These are phyloP conservation scores for Zygnema cylindricum DNA, from an alignment of 139 green algal genomes.

Conservation along the genomic window DNA sequence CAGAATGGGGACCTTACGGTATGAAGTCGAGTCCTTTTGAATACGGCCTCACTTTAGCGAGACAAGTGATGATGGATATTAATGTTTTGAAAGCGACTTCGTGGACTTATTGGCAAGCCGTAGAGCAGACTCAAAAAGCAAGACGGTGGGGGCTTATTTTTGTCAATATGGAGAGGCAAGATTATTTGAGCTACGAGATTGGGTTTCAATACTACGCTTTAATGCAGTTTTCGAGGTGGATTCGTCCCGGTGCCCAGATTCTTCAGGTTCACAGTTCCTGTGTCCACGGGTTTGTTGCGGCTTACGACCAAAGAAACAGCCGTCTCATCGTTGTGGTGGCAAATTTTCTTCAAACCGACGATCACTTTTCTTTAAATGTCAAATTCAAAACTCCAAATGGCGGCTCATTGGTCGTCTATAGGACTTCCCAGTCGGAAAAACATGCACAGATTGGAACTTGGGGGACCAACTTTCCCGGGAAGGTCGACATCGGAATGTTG, in stretches of 20 bases:
- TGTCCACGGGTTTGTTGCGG: not conserved
- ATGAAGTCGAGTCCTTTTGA: not conserved
- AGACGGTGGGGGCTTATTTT: slow-evolving; percentile 6
- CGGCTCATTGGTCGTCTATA: not conserved
- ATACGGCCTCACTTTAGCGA: slow-evolving; percentile 43
- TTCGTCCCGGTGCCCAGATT: not conserved
- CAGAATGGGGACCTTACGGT: slow-evolving; percentile 55
- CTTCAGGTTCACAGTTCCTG: slow-evolving; percentile 1
- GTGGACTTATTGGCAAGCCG: slow-evolving; percentile 61
- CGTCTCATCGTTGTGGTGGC: not conserved
- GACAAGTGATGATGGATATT: slow-evolving; percentile 38
- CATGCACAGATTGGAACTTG: not conserved
- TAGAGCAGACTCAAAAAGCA: slow-evolving; percentile 22
- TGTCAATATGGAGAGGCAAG: not conserved
- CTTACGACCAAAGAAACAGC: not conserved
- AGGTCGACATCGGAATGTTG: not conserved
- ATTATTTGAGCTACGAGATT: not conserved
- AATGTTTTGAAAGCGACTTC: slow-evolving; percentile 44
- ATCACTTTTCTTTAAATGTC: not conserved
- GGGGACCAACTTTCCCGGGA: not conserved
- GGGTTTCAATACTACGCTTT: slow-evolving; percentile 34
- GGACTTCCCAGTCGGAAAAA: not conserved
- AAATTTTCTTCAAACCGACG: not conserved
- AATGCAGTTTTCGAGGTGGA: slow-evolving; percentile 27
- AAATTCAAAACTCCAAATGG: not conserved